Evolutionary conservation across 495 filamentous ascomycete genomes (phyloP).

Genomic region (Hyphodiscus hymeniophilus): DNA sequence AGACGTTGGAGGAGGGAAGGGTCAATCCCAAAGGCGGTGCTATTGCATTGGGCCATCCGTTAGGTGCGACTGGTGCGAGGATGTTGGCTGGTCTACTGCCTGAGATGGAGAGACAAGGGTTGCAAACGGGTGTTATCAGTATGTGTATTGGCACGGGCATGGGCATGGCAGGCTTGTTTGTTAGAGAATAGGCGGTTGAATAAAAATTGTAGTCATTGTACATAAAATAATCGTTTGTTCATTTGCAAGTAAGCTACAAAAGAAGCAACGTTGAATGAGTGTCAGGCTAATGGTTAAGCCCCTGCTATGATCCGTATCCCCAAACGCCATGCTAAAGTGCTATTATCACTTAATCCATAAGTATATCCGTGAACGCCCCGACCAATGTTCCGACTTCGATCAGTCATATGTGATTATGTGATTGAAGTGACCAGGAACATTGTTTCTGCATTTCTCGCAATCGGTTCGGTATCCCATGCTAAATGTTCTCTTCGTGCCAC

Average conservation of each 20-base stretch:
- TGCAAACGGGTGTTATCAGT: constrained; percentile 66
- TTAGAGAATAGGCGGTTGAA: constrained; percentile 52
- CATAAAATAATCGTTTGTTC: neutral
- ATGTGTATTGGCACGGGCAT: constrained; percentile 94
- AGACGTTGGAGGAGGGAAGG: constrained; percentile 47
- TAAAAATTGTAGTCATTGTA: neutral
- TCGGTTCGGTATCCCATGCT: constrained; percentile 80
- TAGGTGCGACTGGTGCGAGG: constrained; percentile 84
- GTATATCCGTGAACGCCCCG: too few relatives aligned
- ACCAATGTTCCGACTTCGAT: neutral
- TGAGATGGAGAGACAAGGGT: constrained; percentile 53
- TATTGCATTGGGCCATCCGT: constrained; percentile 86
- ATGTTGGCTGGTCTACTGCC: constrained; percentile 69
- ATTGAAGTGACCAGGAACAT: constrained; percentile 80
- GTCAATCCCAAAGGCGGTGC: constrained; percentile 92
- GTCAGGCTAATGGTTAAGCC: neutral
- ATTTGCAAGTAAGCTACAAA: neutral
- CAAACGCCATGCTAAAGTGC: constrained; percentile 2
- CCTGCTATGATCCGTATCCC: neutral
- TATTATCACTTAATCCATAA: constrained; percentile 4
- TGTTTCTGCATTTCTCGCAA: constrained; percentile 75
- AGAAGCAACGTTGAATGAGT: neutral
- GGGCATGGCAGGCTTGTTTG: constrained; percentile 83
- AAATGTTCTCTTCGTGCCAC: constrained; percentile 55
- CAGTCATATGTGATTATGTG: constrained; percentile 52